These are phyloP conservation scores for Neopestalotiopsis sp. DNA, from an alignment of 2,329 filamentous ascomycete genomes.

Conservation along the genomic window DNA sequence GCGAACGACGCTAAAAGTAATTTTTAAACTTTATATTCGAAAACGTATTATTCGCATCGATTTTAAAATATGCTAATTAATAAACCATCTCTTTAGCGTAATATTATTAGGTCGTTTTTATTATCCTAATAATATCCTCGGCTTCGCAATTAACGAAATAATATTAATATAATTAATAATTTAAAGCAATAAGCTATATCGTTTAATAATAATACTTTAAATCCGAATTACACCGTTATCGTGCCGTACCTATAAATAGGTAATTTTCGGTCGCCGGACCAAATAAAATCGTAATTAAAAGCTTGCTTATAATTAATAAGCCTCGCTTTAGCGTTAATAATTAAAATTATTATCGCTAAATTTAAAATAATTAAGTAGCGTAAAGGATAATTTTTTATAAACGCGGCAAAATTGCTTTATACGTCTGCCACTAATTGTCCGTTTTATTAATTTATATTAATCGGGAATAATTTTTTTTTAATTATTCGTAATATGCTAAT, in stretches of 20 bases:
- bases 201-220: background rate
- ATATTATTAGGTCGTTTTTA: background rate
- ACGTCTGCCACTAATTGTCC: background rate
- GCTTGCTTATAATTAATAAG: background rate
- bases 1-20: background rate
- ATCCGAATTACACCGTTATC: background rate
- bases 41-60: background rate
- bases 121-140: background rate
- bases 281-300: background rate
- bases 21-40: background rate
- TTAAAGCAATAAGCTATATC: background rate
- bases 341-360: background rate
- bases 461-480: too few species aligned
- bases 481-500: too few species aligned
- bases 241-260: background rate
- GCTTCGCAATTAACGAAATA: background rate
- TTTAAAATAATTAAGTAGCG: background rate
- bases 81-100: background rate
- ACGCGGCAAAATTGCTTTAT: background rate
- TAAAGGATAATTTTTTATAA: background rate
- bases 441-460: background rate
- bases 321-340: background rate
- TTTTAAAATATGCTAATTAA: background rate
- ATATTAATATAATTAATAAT: background rate
- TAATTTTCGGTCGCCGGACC: background rate